Evolutionary conservation across 768 basidiomycete species (phyloP).

Genomic region (Calvatia gigantea): DNA sequence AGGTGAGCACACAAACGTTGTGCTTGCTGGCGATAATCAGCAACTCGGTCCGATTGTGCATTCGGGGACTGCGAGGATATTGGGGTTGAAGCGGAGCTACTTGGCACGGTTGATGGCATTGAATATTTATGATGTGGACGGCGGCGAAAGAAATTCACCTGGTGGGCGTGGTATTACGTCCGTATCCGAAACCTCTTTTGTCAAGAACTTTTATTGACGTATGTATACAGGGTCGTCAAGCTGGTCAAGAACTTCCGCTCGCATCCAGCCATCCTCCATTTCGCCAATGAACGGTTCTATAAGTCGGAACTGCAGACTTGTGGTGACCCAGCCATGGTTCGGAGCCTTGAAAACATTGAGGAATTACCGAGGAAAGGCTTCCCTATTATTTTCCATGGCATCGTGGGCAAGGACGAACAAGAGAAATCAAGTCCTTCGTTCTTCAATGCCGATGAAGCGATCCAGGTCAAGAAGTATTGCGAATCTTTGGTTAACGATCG

Average conservation of each 20-base stretch:
- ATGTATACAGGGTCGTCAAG: slow-evolving; percentile 45
- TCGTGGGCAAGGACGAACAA: slow-evolving; percentile 50
- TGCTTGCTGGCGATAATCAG: slow-evolving; percentile 59
- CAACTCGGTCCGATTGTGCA: slow-evolving; percentile 60
- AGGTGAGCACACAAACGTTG: slow-evolving; percentile 41
- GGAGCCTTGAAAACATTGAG: slow-evolving; percentile 33
- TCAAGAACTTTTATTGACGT: background rate
- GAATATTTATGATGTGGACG: slow-evolving; percentile 33
- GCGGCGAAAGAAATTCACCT: slow-evolving; percentile 1
- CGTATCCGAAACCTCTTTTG: slow-evolving; percentile 12
- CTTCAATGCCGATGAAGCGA: slow-evolving; percentile 58
- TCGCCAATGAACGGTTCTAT: slow-evolving; percentile 59
- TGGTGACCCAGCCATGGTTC: slow-evolving; percentile 39
- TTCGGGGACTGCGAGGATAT: slow-evolving; percentile 39
- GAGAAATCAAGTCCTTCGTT: slow-evolving; percentile 59
- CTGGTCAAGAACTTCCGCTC: slow-evolving; percentile 58
- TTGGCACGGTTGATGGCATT: slow-evolving; percentile 46
- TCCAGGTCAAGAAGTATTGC: slow-evolving; percentile 47
- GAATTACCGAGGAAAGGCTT: slow-evolving; percentile 40
- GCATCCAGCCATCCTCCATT: slow-evolving; percentile 50
- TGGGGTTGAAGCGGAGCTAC: slow-evolving; percentile 52
- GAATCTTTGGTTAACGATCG: slow-evolving; percentile 29
- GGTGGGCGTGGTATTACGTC: slow-evolving; percentile 35
- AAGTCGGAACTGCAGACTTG: slow-evolving; percentile 44
- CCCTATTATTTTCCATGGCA: slow-evolving; percentile 55